Conservation (phyloP, 371 early-diverging fungal genomes). For the Massospora cicadina region DNA sequence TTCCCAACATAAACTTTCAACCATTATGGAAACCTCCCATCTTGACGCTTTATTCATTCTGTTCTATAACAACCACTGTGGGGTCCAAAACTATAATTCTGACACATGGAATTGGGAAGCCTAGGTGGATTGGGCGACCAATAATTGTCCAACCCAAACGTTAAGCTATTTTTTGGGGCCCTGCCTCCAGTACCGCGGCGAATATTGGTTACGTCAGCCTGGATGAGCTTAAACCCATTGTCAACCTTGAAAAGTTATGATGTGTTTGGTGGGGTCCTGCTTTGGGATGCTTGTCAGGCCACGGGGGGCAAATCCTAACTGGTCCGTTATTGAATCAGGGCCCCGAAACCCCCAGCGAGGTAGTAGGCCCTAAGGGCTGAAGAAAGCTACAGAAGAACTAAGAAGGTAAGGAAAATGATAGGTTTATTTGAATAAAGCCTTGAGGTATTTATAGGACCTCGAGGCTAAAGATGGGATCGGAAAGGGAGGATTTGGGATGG, state of each 20-base stretch:
- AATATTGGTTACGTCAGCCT: constrained; percentile 32
- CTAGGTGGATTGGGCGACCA: constrained; percentile 33
- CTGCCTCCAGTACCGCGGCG: constrained; percentile 33
- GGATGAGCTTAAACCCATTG: not conserved
- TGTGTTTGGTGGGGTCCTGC: not conserved
- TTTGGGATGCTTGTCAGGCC: constrained; percentile 1
- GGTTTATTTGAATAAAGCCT: too few species aligned
- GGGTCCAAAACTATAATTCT: constrained; percentile 23
- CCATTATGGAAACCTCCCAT: constrained; percentile 26
- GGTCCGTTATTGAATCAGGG: too few species aligned
- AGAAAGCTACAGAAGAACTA: too few species aligned
- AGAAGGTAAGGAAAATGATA: too few species aligned
- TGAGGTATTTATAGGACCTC: too few species aligned
- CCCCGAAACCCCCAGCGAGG: too few species aligned
- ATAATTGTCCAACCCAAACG: constrained; percentile 30
- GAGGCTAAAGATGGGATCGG: too few species aligned
- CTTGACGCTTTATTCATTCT: constrained; percentile 54
- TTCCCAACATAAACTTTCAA: constrained; percentile 34
- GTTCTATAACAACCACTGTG: constrained; percentile 49
- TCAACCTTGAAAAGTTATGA: not conserved
- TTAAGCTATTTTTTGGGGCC: constrained; percentile 36
- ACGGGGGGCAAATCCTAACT: too few species aligned
- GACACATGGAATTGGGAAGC: constrained; percentile 32
- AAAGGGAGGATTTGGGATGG: too few species aligned
- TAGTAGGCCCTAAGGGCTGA: too few species aligned